phyloP scores from a whole-genome alignment of 2,329 filamentous ascomycete genomes.

The Calonectria ilicicola region DNA sequence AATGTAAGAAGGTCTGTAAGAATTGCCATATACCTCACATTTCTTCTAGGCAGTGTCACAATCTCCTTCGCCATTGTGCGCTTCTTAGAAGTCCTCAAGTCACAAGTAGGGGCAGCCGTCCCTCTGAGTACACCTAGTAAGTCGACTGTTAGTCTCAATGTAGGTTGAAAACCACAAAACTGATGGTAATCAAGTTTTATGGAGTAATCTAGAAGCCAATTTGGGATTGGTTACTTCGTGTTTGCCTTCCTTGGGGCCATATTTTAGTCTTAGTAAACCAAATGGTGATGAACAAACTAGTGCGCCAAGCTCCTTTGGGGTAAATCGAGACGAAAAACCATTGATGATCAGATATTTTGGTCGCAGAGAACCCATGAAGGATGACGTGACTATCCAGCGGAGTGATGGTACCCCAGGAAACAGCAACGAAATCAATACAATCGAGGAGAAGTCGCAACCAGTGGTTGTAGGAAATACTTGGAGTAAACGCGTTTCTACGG shows the following conservation, averaged over 20 bases:
- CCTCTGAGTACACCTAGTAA: background rate
- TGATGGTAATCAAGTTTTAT: background rate
- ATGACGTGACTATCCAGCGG: background rate
- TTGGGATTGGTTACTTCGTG: background rate
- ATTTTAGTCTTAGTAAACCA: background rate
- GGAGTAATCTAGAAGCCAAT: background rate
- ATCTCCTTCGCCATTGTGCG: background rate
- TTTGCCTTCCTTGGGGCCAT: background rate
- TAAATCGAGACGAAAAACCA: background rate
- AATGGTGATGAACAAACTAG: background rate
- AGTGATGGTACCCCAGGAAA: background rate
- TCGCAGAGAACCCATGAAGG: no score
- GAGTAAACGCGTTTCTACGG: no score
- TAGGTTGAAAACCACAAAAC: background rate
- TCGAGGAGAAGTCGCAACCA: no score
- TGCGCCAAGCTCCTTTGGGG: background rate
- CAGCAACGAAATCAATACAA: background rate
- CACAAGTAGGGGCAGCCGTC: background rate
- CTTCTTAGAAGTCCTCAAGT: background rate
- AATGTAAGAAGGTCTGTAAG: background rate
- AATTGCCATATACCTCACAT: background rate
- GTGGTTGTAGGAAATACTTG: no score
- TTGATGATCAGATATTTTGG: background rate
- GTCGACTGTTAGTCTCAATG: background rate
- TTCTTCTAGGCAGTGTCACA: background rate